Evolutionary conservation across 2,329 filamentous ascomycete species (phyloP).

Genomic region (Laburnicola sp.): DNA sequence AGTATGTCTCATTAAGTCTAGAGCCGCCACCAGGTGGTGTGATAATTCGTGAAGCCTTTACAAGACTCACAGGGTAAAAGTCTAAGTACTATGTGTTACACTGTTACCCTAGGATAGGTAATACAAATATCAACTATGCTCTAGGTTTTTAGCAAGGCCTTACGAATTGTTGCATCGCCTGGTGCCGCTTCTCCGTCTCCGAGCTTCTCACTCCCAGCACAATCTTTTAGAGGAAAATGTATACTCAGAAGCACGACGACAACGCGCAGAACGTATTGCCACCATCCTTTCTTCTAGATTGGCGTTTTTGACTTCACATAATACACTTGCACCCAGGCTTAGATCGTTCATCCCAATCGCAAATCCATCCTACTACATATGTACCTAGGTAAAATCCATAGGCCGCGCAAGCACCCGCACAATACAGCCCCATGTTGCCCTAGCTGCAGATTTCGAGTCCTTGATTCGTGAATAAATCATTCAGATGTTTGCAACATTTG

Average conservation of each 20-base stretch:
- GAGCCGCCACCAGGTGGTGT: no score
- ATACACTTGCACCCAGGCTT: constrained; percentile 71
- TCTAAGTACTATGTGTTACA: no score
- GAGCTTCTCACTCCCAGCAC: constrained; percentile 15
- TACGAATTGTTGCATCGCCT: no score
- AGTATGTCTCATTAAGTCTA: no score
- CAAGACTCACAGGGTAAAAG: no score
- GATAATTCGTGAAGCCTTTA: no score
- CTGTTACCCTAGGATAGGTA: no score
- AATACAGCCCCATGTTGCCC: constrained; percentile 76
- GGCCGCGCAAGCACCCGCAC: constrained; percentile 81
- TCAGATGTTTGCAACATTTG: no score
- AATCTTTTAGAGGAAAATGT: constrained; percentile 25
- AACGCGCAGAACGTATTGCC: constrained; percentile 61
- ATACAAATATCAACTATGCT: no score
- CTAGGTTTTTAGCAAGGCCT: no score
- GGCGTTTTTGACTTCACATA: constrained; percentile 73
- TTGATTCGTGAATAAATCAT: no score
- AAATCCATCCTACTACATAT: constrained; percentile 87
- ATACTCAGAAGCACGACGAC: constrained; percentile 55
- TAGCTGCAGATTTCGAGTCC: constrained; percentile 67
- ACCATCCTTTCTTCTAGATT: constrained; percentile 67
- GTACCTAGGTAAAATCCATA: constrained; percentile 86
- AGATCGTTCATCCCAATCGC: constrained; percentile 73
- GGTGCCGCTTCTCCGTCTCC: background rate